Evolutionary conservation across 2,329 filamentous ascomycete genomes (phyloP), one percentile per base, ranked within the genome.

Genomic region (Ophiosphaerella narmari): DNA sequence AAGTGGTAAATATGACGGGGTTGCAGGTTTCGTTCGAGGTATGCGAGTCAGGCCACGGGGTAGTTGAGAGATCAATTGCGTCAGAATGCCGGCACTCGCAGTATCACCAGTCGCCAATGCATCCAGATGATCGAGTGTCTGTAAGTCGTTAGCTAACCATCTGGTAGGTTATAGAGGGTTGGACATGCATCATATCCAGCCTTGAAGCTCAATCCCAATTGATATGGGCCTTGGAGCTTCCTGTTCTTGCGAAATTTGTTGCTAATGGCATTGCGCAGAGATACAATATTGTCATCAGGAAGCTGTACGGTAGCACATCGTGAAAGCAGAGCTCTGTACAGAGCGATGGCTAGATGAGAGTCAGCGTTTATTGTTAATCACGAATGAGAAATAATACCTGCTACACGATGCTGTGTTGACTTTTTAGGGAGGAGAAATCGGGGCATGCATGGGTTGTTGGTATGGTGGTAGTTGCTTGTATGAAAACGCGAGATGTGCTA

Each of bases 241-340:
- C 75, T 75, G 67, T 90, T 86, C 48, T 80, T 79, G 43, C 74
- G 77, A 69, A 92, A 91, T 48, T 81, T 78, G 55, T 81, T 83
- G 48, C 80, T 81, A 39, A 91, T 75, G 4, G 88, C 74, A 48
- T 82, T 78, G 43, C 76, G 74, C 46, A 90, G 72, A 0, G 83
- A 82, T 48, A 79, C 73, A 49, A 64, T 65, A 14, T 81, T 63
- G 39, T 82, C 75, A 65, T 76, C 62, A 1, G 82, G 79, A 1
- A 89, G 73, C 1, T 80, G 74, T 31, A 88, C 73, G 35, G 72
- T 75, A 26, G 75, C 70, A 50, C 79, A 84, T 72, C 84, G 80
- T 54, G 79, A 79, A 44, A 91, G 74, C 47, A 93, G 82, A 32
- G 87, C 85, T 55, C 86, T 82, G 74, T 87, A 92, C 41, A 93